These are phyloP conservation scores for Xylaria sp. DNA, from an alignment of 2,329 filamentous ascomycete species.

Conservation along the genomic window DNA sequence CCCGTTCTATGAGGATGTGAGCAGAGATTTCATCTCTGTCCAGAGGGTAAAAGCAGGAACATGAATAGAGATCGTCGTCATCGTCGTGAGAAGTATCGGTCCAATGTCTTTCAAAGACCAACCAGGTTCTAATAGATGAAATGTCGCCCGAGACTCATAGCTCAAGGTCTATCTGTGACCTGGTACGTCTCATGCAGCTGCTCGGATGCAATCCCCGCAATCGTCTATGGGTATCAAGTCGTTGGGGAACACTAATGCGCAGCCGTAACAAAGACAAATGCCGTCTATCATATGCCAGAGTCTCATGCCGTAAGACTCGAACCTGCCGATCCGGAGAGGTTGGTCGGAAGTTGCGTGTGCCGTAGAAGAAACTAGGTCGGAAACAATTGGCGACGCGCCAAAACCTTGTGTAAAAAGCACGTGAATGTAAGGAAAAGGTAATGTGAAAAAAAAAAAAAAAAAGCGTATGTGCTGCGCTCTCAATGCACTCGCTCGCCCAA, in stretches of 20 bases:
- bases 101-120: constrained; percentile 39
- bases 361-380: constrained; percentile 48
- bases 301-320: constrained; percentile 50
- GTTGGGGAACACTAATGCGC: constrained; percentile 46
- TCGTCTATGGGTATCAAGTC: constrained; percentile 55
- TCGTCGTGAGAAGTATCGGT: constrained; percentile 49
- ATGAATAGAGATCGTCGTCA: constrained; percentile 51
- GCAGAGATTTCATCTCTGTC: constrained; percentile 48
- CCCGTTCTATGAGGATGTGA: constrained; percentile 51
- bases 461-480: constrained; percentile 43
- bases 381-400: constrained; percentile 39
- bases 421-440: constrained; percentile 40
- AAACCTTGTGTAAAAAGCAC: constrained; percentile 43
- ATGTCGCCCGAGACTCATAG: constrained; percentile 47
- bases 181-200: constrained; percentile 52
- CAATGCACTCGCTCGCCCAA: constrained; percentile 38
- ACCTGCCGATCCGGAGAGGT: constrained; percentile 50
- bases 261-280: constrained; percentile 53
- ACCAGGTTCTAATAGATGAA: constrained; percentile 48
- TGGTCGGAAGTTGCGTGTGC: constrained; percentile 49
- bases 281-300: constrained; percentile 54
- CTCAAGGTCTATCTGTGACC: constrained; percentile 48
- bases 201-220: constrained; percentile 47
- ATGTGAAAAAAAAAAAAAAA: constrained; percentile 36
- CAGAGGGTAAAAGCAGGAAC: constrained; percentile 51